Evolutionary conservation across 495 filamentous ascomycete genomes (phyloP), one percentile per base, ranked within the genome.

Genomic region (Astrocystis sublimbata): DNA sequence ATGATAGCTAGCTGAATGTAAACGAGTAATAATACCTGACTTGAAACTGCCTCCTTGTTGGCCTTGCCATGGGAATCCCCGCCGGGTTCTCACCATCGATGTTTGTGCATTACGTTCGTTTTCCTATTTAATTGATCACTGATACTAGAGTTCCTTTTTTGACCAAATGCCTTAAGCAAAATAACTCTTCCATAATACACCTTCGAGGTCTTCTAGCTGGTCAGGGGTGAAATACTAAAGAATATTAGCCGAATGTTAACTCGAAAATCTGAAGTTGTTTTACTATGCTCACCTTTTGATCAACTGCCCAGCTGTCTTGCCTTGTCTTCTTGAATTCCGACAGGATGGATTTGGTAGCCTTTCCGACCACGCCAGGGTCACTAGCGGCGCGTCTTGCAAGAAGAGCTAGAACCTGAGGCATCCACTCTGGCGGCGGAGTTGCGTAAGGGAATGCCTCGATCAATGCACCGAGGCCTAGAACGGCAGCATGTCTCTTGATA

Each of bases 291-390:
- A 97, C 94, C 90, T 96, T 98, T 60, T 96, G 88, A 82, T 99
- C 94, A 43, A 96, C 92, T 69, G 90, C 87, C 94, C 94, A 99
- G 66, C 93, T 99, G 82, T 99, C 94, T 76, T 98, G 96, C 74
- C 94, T 88, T 51, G 96, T 98, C 84, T 98, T 99, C 79, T 99
- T 99, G 75, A 99, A 99, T 66, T 99, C 94, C 46, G 92, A 92
- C 64, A 99, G 80, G 10, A 96, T 92, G 19, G 82, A 85, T 83
- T 99, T 99, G n/a, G 96, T 94, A 63, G 94, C 96, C 72, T 96
- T 96, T 6, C 96, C 96, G 54, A 99, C 93, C 62, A 94, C 89
- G 0, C 94, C 94, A 0, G 91, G 89, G 68, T 98, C 94, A 54
- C 82, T 90, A 13, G 93, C 92, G 40, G 94, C 92, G 46, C 89